Evolutionary conservation across 2,329 filamentous ascomycete species (phyloP).

Genomic region (Ophiostoma himal-ulmi): DNA sequence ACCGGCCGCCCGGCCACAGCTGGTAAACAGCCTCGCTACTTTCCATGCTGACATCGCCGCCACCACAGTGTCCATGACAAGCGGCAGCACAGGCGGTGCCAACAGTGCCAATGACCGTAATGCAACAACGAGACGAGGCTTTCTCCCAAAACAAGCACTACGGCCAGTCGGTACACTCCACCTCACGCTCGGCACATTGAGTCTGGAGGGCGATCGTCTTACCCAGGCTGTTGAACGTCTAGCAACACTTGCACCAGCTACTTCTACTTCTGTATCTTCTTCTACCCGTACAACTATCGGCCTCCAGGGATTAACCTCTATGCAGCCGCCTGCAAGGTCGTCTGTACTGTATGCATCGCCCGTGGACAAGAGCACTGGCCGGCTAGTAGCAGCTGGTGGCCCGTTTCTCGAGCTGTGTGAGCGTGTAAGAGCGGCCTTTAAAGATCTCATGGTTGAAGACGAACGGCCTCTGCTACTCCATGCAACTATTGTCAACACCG

Average conservation of each 20-base stretch:
- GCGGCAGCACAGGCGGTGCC: conserved; percentile 32
- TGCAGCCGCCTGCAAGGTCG: conserved; percentile 49
- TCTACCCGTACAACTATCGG: conserved; percentile 35
- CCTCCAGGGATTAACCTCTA: conserved; percentile 52
- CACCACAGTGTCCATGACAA: conserved; percentile 18
- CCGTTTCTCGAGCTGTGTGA: conserved; percentile 54
- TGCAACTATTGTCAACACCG: conserved; percentile 79
- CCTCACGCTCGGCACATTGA: conserved; percentile 83
- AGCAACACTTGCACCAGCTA: conserved; percentile 33
- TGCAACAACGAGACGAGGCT: conserved; percentile 9
- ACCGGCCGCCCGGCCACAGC: conserved; percentile 53
- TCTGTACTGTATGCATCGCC: conserved; percentile 63
- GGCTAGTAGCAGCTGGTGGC: conserved; percentile 43
- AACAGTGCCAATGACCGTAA: conserved; percentile 28
- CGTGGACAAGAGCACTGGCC: conserved; percentile 41
- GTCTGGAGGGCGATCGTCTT: conserved; percentile 47
- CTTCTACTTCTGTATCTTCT: too few relatives aligned
- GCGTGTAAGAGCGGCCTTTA: conserved; percentile 50
- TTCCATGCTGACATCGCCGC: conserved; percentile 57
- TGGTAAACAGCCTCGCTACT: conserved; percentile 54
- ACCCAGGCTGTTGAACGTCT: conserved; percentile 40
- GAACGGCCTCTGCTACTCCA: conserved; percentile 66
- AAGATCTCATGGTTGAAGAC: conserved; percentile 51
- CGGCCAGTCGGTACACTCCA: conserved; percentile 76
- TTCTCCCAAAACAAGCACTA: conserved; percentile 61